Base-by-base conservation (phyloP, 2,329 filamentous ascomycete species). In the Tothia fuscella region DNA sequence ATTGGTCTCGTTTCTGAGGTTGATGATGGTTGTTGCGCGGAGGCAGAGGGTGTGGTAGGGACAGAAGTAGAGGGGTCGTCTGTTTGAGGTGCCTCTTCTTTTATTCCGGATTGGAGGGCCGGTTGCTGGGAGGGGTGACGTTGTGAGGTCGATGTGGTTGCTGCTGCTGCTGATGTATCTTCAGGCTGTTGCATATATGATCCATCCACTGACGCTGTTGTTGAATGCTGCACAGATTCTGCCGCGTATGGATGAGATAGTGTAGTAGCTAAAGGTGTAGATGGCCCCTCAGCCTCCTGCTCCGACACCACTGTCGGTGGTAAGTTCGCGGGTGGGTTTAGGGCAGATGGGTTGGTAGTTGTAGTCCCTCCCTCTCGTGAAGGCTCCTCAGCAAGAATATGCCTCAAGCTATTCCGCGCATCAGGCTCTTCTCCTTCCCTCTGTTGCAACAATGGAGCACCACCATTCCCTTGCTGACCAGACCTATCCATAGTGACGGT, bases 351-450 rank as follows among this genome's bases (percentile, higher is more conserved):
- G n/a, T n/a, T n/a, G n/a, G n/a, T 29, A 14, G 26, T 10, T 29
- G 26, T 29, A 10, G 26, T 10, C 10, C 10, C 10, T 29, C 14
- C 26, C 14, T 32, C 38, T 13, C 25, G 22, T 13, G 29, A 14
- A 30, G 39, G 30, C 14, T 41, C 39, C 12, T 25, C 39, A 13
- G 29, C 39, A 29, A 41, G 39, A 16, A 41, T 41, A 24, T 34
- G 39, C 4, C 29, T 41, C 39, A 41, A 35, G 13, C 29, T 34
- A n/a, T 22, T 37, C 20, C 35, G 35, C 7, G 35, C 14, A 17
- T 37, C 35, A 5, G 20, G 35, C 28, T 37, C 35, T 16, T 37
- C 35, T 5, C 28, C 28, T 5, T 21, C 6, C 16, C 35, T 21
- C 25, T 21, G 21, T 17, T 21, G 7, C 10, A 17, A 14, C n/a